Evolutionary conservation across 2,329 filamentous ascomycete species (phyloP).

Genomic region (Phaeoacremonium minimum): DNA sequence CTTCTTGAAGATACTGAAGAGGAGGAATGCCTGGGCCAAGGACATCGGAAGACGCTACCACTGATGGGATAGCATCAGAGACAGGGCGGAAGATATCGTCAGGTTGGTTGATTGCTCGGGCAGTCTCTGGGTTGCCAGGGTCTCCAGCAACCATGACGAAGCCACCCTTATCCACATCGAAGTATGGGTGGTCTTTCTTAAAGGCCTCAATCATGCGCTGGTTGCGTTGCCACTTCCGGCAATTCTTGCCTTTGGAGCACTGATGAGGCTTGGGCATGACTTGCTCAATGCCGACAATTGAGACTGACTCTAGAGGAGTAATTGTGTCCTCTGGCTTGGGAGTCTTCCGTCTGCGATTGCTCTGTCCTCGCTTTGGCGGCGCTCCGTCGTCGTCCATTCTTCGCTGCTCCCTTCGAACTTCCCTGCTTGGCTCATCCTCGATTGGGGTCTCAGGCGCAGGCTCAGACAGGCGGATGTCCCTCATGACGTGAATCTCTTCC

Average conservation of each 20-base stretch:
- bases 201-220: constrained; percentile 73
- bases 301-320: constrained; percentile 77
- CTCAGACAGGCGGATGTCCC: constrained; percentile 47
- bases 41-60: constrained; percentile 88
- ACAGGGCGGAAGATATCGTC: constrained; percentile 58
- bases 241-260: constrained; percentile 83
- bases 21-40: constrained; percentile 66
- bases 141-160: constrained; percentile 75
- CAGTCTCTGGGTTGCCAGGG: constrained; percentile 70
- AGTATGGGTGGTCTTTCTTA: constrained; percentile 69
- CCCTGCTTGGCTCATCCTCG: constrained; percentile 52
- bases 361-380: constrained; percentile 34
- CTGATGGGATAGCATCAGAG: constrained; percentile 73
- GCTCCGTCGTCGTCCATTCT: constrained; percentile 27
- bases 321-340: constrained; percentile 58
- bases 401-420: constrained; percentile 40
- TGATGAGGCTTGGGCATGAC: constrained; percentile 78
- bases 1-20: constrained; percentile 69
- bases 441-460: constrained; percentile 55
- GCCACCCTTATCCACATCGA: constrained; percentile 54
- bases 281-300: constrained; percentile 89
- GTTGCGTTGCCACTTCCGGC: constrained; percentile 76
- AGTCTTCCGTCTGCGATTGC: constrained; percentile 30
- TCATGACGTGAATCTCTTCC: constrained; percentile 71
- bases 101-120: constrained; percentile 48